Conservation (phyloP, 306 rosid genomes). For the Elaeagnus macrophylla region DNA sequence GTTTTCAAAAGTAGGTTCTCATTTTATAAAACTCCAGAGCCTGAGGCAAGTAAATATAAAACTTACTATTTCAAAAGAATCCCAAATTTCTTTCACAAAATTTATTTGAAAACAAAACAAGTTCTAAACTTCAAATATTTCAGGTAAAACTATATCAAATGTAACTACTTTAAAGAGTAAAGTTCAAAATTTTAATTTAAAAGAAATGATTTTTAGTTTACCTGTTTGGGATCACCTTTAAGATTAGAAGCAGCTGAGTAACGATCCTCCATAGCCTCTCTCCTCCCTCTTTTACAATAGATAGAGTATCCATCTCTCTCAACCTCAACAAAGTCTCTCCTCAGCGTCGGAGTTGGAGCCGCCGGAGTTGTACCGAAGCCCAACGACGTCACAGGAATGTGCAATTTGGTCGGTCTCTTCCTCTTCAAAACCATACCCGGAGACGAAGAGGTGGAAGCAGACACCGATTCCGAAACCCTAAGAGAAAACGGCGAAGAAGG, state of each 20-base stretch:
- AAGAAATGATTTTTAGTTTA: neutral
- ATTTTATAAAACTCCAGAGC: too few species aligned
- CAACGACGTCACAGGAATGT: slow-evolving; percentile 52
- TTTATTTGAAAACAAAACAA: too few species aligned
- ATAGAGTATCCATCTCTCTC: slow-evolving; percentile 56
- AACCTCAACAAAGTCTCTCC: slow-evolving; percentile 49
- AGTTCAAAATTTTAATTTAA: neutral
- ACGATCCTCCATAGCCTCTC: slow-evolving; percentile 30
- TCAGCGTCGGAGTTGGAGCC: slow-evolving; percentile 35
- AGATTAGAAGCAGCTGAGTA: slow-evolving; percentile 23
- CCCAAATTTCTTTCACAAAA: too few species aligned
- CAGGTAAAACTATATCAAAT: neutral
- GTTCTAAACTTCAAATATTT: too few species aligned
- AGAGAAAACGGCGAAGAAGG: slow-evolving; percentile 75
- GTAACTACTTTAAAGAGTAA: neutral
- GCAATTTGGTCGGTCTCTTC: slow-evolving; percentile 73
- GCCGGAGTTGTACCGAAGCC: slow-evolving; percentile 32
- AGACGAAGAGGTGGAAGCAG: slow-evolving; percentile 19
- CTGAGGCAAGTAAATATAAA: too few species aligned
- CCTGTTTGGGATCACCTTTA: slow-evolving; percentile 36
- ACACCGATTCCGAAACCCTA: slow-evolving; percentile 21
- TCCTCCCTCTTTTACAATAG: slow-evolving; percentile 40
- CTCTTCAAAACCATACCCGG: slow-evolving; percentile 61
- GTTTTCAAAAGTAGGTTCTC: too few species aligned
- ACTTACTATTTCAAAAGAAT: too few species aligned